A percentile compares a stretch with the other conserved stretches of the same genome.
phyloP scores from a whole-genome alignment of 2,329 filamentous ascomycete genomes.

The Aureobasidium sp. region DNA sequence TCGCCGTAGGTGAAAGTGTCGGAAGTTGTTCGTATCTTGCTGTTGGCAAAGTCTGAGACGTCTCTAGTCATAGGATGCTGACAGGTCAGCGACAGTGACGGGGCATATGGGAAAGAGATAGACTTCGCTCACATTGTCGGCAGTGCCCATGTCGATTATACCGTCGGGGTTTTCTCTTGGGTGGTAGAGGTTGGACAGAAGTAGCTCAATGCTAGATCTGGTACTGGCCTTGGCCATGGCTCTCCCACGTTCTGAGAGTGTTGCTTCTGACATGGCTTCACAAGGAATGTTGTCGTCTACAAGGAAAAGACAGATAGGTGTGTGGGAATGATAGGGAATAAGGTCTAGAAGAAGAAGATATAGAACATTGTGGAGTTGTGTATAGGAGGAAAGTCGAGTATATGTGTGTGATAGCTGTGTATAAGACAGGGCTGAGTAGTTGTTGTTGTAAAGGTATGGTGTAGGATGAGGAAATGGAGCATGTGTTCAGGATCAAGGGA shows the following conservation, averaged over 20 bases:
- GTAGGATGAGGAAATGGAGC: no score
- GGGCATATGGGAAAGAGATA: no score
- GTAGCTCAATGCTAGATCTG: constrained; percentile 17
- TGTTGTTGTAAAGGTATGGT: neutral
- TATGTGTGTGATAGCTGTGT: no score
- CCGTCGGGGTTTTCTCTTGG: constrained; percentile 26
- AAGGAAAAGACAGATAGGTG: no score
- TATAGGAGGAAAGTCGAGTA: neutral
- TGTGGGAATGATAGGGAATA: neutral
- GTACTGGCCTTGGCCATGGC: constrained; percentile 9
- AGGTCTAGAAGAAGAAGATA: neutral
- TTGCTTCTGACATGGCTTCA: neutral
- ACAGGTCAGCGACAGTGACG: neutral
- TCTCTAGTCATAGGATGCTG: constrained; percentile 23
- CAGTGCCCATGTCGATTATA: constrained; percentile 26
- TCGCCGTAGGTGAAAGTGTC: constrained; percentile 37
- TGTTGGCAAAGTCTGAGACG: constrained; percentile 33
- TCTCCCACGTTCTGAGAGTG: constrained; percentile 7
- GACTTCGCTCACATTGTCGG: constrained; percentile 23
- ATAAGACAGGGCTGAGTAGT: no score
- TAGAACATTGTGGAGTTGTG: neutral
- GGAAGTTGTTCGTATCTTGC: constrained; percentile 30
- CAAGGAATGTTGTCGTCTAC: neutral
- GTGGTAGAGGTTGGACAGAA: constrained; percentile 22
- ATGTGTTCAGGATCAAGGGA: neutral